Evolutionary conservation across 306 rosid species (phyloP), one percentile per base, ranked within the genome.

Genomic region (Luffa aegyptiaca): DNA sequence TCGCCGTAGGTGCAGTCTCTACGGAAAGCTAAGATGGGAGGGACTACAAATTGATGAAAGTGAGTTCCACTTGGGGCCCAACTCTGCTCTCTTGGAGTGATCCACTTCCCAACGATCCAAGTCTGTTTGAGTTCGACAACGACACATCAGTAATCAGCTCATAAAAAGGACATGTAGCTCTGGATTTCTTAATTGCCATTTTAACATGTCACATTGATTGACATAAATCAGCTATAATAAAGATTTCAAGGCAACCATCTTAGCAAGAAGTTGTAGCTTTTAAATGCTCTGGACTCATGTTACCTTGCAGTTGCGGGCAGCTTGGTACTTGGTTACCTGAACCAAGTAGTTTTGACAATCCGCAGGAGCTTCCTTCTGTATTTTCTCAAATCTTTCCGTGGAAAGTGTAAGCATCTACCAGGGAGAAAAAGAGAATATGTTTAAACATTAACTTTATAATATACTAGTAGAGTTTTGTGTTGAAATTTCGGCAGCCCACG

Each of bases 71-170:
- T 59, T 41, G 99, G 99, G 0, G 99, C 99, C 97, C 97, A 96
- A 41, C 79, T 85, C 81, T 96, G 99, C 76, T 96, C 90, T 56
- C 91, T 91, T 62, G 92, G 94, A 13, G 97, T 91, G 64, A 91
- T 96, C 99, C 99, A 96, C 78, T 96, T 96, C 4, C 99, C 99
- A 53, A 96, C 97, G 37, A 96, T 96, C 99, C 99, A 96, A 1
- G 96, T 86, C 99, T 95, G 82, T 42, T 64, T 53, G 10, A 63
- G 52, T 69, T 42, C 42, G 10, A n/a, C 59, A 26, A 74, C 55
- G 2, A 46, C 9, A 1, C 9, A 31, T 61, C 18, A 3, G 16
- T 21, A 6, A 4, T 26, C 31, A 26, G 31, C 31, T 26, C 31
- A 26, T 0, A 58, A 58, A 21, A 9, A 21, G n/a, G 2, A 64